phyloP scores from a whole-genome alignment of 352 stramenopile genomes.

The Pythium aristosporum region DNA sequence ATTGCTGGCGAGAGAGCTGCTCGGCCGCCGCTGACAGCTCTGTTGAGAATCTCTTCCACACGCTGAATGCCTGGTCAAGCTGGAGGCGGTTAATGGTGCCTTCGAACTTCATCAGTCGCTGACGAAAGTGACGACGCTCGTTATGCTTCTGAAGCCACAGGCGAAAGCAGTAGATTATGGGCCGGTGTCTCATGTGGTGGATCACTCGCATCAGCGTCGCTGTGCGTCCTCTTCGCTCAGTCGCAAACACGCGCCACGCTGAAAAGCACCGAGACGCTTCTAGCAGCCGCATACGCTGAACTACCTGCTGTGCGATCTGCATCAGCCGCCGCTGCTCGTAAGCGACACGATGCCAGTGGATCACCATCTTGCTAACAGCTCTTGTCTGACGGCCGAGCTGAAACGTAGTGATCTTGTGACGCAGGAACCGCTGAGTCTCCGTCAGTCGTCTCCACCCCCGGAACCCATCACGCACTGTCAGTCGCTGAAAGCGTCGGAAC shows the following conservation, averaged over 20 bases:
- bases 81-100: not conserved
- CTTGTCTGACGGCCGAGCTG: not conserved
- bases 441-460: not conserved
- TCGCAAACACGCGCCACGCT: conserved; percentile 41
- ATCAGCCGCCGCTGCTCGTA: not conserved
- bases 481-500: not conserved
- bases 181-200: conserved; percentile 36
- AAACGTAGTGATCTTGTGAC: not conserved
- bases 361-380: not conserved
- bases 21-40: conserved; percentile 6
- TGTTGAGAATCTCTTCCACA: conserved; percentile 3
- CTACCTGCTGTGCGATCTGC: not conserved
- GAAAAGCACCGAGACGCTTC: conserved; percentile 44
- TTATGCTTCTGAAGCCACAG: conserved; percentile 17
- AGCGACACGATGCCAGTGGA: not conserved
- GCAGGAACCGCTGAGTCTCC: not conserved
- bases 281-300: conserved; percentile 37
- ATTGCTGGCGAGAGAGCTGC: conserved; percentile 3
- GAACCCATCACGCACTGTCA: not conserved
- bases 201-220: conserved; percentile 32
- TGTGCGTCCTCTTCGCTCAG: conserved; percentile 19
- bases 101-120: not conserved
- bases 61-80: not conserved
- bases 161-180: conserved; percentile 22
- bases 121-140: not conserved